phyloP scores from a whole-genome alignment of 1,284 basidiomycete genomes.

The Volvariella volvacea region DNA sequence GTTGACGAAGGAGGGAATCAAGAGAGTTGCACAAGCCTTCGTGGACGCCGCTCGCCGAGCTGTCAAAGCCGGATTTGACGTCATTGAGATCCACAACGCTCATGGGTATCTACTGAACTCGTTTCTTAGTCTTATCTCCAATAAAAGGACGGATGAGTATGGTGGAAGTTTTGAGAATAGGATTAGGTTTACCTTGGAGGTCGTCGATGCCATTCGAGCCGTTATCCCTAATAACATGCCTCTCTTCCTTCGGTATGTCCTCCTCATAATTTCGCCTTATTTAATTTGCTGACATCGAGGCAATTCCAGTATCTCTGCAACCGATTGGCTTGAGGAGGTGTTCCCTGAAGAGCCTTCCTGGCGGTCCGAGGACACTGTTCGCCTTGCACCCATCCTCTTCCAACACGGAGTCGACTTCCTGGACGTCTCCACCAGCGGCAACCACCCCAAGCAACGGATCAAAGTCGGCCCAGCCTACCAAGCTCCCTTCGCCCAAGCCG shows the following conservation, averaged over 20 bases:
- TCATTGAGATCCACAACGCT: constrained; percentile 48
- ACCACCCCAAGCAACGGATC: constrained; percentile 38
- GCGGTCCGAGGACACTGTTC: constrained; percentile 55
- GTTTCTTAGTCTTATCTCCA: constrained; percentile 15
- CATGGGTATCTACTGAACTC: constrained; percentile 16
- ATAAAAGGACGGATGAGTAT: constrained; percentile 14
- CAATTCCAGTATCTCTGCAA: constrained; percentile 55
- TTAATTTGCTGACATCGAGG: neutral
- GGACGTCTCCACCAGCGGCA: constrained; percentile 61
- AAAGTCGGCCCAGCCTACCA: constrained; percentile 38
- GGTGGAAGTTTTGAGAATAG: constrained; percentile 16
- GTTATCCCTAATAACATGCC: constrained; percentile 43
- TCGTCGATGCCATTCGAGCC: constrained; percentile 12
- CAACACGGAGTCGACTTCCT: constrained; percentile 62
- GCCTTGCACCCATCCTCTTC: constrained; percentile 42
- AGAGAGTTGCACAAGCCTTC: constrained; percentile 53
- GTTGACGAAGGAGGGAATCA: constrained; percentile 43
- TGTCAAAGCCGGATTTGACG: constrained; percentile 54
- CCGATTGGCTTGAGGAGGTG: constrained; percentile 54
- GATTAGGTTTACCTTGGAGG: constrained; percentile 14
- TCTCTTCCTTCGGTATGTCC: constrained; percentile 56
- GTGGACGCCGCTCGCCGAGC: constrained; percentile 48
- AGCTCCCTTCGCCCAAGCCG: constrained; percentile 17
- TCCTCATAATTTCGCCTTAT: neutral
- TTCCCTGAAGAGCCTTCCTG: constrained; percentile 45